These are phyloP conservation scores for Didymella sp. DNA, from an alignment of 2,329 filamentous ascomycete species.

Conservation along the genomic window DNA sequence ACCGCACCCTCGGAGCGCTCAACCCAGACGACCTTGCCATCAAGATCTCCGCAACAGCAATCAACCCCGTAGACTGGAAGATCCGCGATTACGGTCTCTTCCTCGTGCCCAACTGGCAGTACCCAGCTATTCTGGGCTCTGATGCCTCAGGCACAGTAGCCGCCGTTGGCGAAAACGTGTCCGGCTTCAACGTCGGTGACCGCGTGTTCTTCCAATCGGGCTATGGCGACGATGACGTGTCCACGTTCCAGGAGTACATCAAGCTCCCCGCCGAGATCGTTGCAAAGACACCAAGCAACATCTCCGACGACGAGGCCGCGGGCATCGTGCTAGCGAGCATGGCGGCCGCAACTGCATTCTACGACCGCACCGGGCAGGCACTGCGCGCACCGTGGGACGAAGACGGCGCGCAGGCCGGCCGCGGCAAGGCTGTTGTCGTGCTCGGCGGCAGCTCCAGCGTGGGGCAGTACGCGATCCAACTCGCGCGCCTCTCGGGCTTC, in stretches of 20 bases:
- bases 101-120: conserved; percentile 44
- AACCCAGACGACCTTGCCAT: conserved; percentile 58
- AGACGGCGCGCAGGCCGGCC: conserved; percentile 7
- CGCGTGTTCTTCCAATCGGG: conserved; percentile 41
- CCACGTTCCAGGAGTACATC: conserved; percentile 31
- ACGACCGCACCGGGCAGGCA: conserved; percentile 18
- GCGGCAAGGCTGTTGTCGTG: conserved; percentile 43
- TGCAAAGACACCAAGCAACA: conserved; percentile 36
- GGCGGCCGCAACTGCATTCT: conserved; percentile 11
- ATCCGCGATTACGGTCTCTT: conserved; percentile 54
- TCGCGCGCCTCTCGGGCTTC: conserved; percentile 46
- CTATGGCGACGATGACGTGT: conserved; percentile 36
- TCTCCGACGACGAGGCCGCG: conserved; percentile 15
- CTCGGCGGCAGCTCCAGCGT: conserved; percentile 50
- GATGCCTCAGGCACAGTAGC: conserved; percentile 56
- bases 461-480: conserved; percentile 48
- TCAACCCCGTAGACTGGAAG: conserved; percentile 57
- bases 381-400: conserved; percentile 25
- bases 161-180: conserved; percentile 51
- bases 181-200: conserved; percentile 28
- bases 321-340: conserved; percentile 16
- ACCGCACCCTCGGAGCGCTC: conserved; percentile 54
- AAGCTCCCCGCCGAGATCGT: conserved; percentile 27
- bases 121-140: conserved; percentile 54
- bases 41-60: conserved; percentile 56